phyloP scores from a whole-genome alignment of 176 grass and related monocot genomes.

The Poa annua region DNA sequence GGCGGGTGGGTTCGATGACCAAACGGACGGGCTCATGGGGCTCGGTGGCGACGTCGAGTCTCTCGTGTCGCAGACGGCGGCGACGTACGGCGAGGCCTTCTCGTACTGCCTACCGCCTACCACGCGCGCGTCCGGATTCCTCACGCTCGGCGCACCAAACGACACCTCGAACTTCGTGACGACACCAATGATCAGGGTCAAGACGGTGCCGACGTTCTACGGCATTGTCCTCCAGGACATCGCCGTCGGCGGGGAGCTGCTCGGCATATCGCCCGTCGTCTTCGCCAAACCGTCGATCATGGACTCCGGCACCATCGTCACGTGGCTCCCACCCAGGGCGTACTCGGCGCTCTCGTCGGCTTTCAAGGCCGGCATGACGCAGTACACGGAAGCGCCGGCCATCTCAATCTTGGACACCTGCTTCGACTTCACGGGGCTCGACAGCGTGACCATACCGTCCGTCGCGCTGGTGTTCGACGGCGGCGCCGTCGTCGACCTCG shows the following conservation, averaged over 20 bases:
- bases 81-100: constrained; percentile 54
- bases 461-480: constrained; percentile 52
- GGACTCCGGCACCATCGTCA: constrained; percentile 82
- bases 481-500: constrained; percentile 38
- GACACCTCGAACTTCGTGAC: constrained; percentile 23
- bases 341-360: constrained; percentile 64
- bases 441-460: constrained; percentile 29
- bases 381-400: constrained; percentile 31
- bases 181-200: constrained; percentile 50
- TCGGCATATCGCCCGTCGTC: constrained; percentile 31
- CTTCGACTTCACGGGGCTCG: constrained; percentile 47
- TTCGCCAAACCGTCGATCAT: constrained; percentile 54
- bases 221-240: constrained; percentile 47
- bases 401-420: constrained; percentile 47
- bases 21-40: constrained; percentile 65
- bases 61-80: constrained; percentile 63
- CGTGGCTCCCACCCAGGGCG: constrained; percentile 49
- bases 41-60: constrained; percentile 62
- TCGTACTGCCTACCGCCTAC: constrained; percentile 74
- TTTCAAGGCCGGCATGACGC: constrained; percentile 56
- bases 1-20: constrained; percentile 40
- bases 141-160: constrained; percentile 51
- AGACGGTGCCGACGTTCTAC: constrained; percentile 61
- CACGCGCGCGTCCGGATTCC: constrained; percentile 44
- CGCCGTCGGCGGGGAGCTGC: constrained; percentile 43